These are phyloP conservation scores for Pisolithus albus DNA, from an alignment of 768 basidiomycete species.

Conservation along the genomic window DNA sequence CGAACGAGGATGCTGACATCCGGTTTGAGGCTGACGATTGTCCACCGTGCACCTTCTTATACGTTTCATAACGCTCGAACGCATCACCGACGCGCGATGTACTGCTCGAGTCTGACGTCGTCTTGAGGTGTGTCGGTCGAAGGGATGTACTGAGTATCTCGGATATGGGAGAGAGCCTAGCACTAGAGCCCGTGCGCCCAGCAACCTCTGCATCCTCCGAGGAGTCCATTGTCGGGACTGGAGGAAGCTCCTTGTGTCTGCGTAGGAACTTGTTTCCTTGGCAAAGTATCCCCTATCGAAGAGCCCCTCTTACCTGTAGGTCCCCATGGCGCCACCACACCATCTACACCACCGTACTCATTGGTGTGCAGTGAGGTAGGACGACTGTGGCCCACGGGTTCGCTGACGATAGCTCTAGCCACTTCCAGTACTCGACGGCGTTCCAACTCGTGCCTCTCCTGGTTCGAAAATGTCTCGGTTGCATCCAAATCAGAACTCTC, in stretches of 20 bases:
- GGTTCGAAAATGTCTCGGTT: slow-evolving; percentile 41
- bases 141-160: neutral
- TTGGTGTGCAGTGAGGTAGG: neutral
- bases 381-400: neutral
- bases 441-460: slow-evolving; percentile 34
- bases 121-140: slow-evolving; percentile 4
- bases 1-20: slow-evolving; percentile 58
- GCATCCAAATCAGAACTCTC: slow-evolving; percentile 16
- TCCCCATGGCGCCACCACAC: no score
- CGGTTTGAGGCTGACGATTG: slow-evolving; percentile 31
- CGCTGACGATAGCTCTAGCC: slow-evolving; percentile 70
- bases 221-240: slow-evolving; percentile 34
- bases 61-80: slow-evolving; percentile 82
- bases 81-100: slow-evolving; percentile 61
- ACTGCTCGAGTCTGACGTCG: slow-evolving; percentile 11
- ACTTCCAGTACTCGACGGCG: slow-evolving; percentile 82
- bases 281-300: no score
- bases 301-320: no score
- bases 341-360: no score
- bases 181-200: neutral
- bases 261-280: no score
- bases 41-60: slow-evolving; percentile 46
- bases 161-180: neutral
- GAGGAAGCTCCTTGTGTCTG: slow-evolving; percentile 47
- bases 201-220: slow-evolving; percentile 4